phyloP scores from a whole-genome alignment of 345 rosid genomes.

The Salix suchowensis region DNA sequence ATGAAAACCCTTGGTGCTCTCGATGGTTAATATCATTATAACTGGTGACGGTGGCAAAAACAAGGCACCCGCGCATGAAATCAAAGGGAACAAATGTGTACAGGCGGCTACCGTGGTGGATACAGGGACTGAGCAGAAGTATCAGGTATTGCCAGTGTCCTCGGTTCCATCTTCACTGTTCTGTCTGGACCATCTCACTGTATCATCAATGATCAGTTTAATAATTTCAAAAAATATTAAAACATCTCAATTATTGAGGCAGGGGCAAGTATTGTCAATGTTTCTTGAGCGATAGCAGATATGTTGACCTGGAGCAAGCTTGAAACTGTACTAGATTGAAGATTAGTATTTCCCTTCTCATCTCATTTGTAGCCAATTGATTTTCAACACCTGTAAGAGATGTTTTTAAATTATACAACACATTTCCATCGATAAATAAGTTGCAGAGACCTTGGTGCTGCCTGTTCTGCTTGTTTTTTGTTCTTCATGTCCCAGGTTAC shows the following conservation, averaged over 20 bases:
- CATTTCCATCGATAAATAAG: neutral
- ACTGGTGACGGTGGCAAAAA: neutral
- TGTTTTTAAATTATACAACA: neutral
- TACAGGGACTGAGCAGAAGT: neutral
- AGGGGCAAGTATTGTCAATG: neutral
- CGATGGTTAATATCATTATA: constrained; percentile 45
- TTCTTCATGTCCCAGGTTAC: neutral
- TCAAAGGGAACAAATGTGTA: neutral
- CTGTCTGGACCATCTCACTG: neutral
- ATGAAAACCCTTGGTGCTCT: constrained; percentile 99
- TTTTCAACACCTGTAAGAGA: neutral
- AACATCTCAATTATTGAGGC: constrained; percentile 5
- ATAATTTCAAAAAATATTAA: neutral
- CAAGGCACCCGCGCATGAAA: neutral
- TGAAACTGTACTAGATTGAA: neutral
- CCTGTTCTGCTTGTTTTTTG: neutral
- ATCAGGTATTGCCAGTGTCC: neutral
- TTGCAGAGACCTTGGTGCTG: neutral
- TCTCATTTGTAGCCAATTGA: neutral
- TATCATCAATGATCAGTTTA: neutral
- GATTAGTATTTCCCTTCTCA: neutral
- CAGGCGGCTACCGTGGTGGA: neutral
- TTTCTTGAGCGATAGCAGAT: neutral
- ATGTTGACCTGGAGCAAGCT: neutral
- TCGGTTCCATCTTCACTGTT: neutral